These are phyloP conservation scores for Chlorella ohadii DNA, from an alignment of 139 green algal species.

Conservation along the genomic window DNA sequence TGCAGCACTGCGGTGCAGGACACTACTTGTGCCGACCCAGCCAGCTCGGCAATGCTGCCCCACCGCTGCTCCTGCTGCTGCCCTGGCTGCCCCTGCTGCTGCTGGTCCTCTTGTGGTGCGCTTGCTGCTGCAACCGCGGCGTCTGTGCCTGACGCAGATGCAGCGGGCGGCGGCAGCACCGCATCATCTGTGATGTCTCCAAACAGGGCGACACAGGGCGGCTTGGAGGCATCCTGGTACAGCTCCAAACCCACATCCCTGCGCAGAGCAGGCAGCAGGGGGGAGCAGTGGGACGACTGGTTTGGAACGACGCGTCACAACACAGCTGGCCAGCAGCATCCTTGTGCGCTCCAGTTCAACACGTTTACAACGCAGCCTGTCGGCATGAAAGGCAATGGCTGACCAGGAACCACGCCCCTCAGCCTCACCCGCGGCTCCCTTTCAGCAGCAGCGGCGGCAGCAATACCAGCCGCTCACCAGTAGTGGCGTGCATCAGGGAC, in stretches of 20 bases:
- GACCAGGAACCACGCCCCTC: no score
- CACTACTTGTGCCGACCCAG: neutral
- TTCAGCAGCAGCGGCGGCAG: no score
- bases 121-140: neutral
- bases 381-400: no score
- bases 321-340: no score
- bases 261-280: neutral
- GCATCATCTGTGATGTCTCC: conserved; percentile 5
- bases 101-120: neutral
- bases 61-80: neutral
- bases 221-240: neutral
- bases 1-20: neutral
- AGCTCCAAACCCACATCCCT: neutral
- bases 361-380: no score
- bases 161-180: neutral
- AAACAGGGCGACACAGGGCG: conserved; percentile 6
- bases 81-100: neutral
- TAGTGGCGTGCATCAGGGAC: neutral
- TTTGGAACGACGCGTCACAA: no score
- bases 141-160: neutral
- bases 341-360: no score
- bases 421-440: no score
- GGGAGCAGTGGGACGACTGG: no score
- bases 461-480: no score
- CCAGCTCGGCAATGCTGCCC: neutral